These are phyloP conservation scores for Aspergillus sp. DNA, from an alignment of 2,329 filamentous ascomycete genomes.

Conservation along the genomic window DNA sequence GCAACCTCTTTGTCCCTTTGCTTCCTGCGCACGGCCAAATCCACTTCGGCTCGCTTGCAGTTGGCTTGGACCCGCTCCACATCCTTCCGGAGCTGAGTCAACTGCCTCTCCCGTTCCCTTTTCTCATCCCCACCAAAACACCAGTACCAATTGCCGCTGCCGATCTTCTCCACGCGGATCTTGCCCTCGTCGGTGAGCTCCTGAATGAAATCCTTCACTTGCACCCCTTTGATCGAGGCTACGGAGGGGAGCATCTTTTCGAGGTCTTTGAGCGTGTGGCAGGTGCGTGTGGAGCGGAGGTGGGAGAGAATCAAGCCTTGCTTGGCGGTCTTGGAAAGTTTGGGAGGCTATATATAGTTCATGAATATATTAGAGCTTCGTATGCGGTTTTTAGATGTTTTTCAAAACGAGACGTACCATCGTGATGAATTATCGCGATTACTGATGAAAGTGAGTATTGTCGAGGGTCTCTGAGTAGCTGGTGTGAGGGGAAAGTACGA, in stretches of 20 bases:
- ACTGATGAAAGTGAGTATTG: neutral
- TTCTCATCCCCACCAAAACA: conserved; percentile 61
- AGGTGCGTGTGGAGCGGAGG: conserved; percentile 60
- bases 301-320: conserved; percentile 58
- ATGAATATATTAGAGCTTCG: neutral
- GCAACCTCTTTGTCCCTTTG: conserved; percentile 23
- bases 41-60: conserved; percentile 35
- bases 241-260: conserved; percentile 63
- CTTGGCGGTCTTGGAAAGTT: conserved; percentile 59
- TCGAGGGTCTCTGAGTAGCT: neutral
- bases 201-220: conserved; percentile 67
- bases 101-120: conserved; percentile 42
- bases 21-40: conserved; percentile 38
- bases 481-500: neutral
- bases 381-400: neutral
- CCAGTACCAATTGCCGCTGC: conserved; percentile 73
- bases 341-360: conserved; percentile 44
- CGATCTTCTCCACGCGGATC: conserved; percentile 68
- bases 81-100: conserved; percentile 28
- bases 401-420: conserved; percentile 6
- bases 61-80: conserved; percentile 29
- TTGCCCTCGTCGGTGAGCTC: conserved; percentile 60
- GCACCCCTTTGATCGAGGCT: conserved; percentile 64
- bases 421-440: neutral
- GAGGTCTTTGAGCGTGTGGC: conserved; percentile 67